These are phyloP conservation scores for Paecilomyces formosus DNA, from an alignment of 2,329 filamentous ascomycete species.

Conservation along the genomic window DNA sequence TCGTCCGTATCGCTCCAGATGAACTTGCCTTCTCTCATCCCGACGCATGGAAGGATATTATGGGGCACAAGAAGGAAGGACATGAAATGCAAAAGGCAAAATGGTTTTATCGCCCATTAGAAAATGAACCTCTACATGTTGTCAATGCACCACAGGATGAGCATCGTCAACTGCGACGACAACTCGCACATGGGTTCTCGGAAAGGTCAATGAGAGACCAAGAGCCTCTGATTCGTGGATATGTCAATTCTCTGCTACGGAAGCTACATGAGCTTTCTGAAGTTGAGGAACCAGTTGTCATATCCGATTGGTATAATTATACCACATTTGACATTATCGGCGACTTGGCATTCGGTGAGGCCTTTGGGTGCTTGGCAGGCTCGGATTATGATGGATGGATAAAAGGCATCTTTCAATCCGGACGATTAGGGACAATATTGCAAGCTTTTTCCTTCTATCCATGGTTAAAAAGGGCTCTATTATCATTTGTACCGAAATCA, in stretches of 20 bases:
- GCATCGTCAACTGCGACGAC: slow-evolving; percentile 20
- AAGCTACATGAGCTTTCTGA: neutral
- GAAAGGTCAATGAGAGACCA: slow-evolving; percentile 35
- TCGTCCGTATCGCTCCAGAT: slow-evolving; percentile 21
- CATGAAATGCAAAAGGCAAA: slow-evolving; percentile 8
- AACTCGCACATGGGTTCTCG: slow-evolving; percentile 35
- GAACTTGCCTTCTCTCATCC: slow-evolving; percentile 16
- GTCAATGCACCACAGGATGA: slow-evolving; percentile 12
- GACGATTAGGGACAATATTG: slow-evolving; percentile 7
- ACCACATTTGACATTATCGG: slow-evolving; percentile 17
- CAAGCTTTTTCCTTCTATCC: slow-evolving; percentile 10
- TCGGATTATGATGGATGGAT: slow-evolving; percentile 20
- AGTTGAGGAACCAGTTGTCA: slow-evolving; percentile 6
- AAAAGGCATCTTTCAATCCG: slow-evolving; percentile 7
- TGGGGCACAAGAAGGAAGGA: slow-evolving; percentile 12
- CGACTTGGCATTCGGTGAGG: slow-evolving; percentile 15
- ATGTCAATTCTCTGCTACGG: slow-evolving; percentile 14
- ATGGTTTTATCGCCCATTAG: slow-evolving; percentile 9
- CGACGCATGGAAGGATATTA: slow-evolving; percentile 22
- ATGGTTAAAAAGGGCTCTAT: slow-evolving; percentile 5
- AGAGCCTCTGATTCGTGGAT: slow-evolving; percentile 23
- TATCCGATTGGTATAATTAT: slow-evolving; percentile 15
- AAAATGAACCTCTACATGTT: slow-evolving; percentile 8
- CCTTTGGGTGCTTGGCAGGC: slow-evolving; percentile 10
- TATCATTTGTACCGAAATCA: slow-evolving; percentile 7